Evolutionary conservation across 139 green algal species (phyloP), one percentile per base, ranked within the genome.

Genomic region (Nannochloris sp.): DNA sequence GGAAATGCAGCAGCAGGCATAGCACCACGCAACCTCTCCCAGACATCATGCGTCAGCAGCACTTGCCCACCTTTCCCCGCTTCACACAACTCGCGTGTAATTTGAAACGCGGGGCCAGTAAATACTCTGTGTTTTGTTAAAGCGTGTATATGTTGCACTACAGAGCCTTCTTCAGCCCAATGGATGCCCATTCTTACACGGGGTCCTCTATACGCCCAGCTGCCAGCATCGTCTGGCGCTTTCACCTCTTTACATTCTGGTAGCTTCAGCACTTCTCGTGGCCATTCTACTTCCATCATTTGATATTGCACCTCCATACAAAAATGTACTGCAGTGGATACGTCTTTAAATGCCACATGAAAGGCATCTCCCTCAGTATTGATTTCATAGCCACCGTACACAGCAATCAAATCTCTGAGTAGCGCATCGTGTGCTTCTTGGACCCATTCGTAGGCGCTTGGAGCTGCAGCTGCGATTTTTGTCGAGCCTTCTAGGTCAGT

Each of bases 111-210:
- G 0, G 86, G 80, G 5, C 88, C 88, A 2, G 75, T 81, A 66
- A 91, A 89, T 24, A 93, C 77, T 3, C 78, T 60, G 47, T 87
- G 79, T 56, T 85, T 82, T 23, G 87, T 93, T 10, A 89, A 65
- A 19, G 72, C 59, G 69, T 92, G 87, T 58, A 88, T 57, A 10
- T 82, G 68, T 54, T 86, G 74, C n/a, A 78, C 78, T 10, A 95
- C 73, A 4, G 78, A 85, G 44, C 84, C 87, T 39, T 86, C 74
- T 2, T 54, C 61, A 7, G 87, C 87, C 77, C 79, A 95, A 76
- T 95, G 88, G 19, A 92, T 71, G 35, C 82, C 87, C 85, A 95
- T 95, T 37, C 88, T 82, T 42, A 95, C 77, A 23, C 87, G 84
- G 0, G 87, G 88, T 2, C 88, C 88, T 47, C 72, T 62, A 60